phyloP scores from a whole-genome alignment of 352 stramenopile species.

The Phytophthora tubulina region DNA sequence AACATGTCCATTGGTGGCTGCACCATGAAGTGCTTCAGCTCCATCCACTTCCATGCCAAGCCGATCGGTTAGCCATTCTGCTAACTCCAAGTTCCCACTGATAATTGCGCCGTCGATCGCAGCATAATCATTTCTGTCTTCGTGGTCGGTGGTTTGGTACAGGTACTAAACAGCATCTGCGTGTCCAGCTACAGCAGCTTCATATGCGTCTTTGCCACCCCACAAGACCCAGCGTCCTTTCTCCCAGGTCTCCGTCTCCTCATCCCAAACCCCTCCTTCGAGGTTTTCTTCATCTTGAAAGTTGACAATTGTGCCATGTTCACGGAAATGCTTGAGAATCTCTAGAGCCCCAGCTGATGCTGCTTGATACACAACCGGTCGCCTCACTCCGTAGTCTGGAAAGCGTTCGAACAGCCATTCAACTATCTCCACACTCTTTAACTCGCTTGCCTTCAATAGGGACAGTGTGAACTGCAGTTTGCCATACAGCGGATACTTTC shows the following conservation, averaged over 20 bases:
- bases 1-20: constrained; percentile 14
- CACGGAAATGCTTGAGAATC: constrained; percentile 8
- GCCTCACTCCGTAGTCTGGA: constrained; percentile 13
- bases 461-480: constrained; percentile 12
- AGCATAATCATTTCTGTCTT: neutral
- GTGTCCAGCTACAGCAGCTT: constrained; percentile 1
- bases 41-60: too few relatives aligned
- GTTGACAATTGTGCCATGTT: constrained; percentile 1
- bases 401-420: constrained; percentile 21
- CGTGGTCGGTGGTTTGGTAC: neutral
- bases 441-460: constrained; percentile 1
- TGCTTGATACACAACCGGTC: constrained; percentile 9
- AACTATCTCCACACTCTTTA: constrained; percentile 7
- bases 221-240: constrained; percentile 2
- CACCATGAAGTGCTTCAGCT: neutral
- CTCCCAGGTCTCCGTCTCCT: constrained; percentile 5
- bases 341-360: constrained; percentile 3
- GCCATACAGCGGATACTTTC: constrained; percentile 1
- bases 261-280: constrained; percentile 3
- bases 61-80: neutral
- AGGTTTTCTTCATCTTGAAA: constrained; percentile 1
- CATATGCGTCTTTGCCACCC: neutral
- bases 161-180: constrained; percentile 1
- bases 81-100: constrained; percentile 6
- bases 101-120: neutral